Base-by-base conservation (phyloP, 257 asterid species). In the Solanum tarijense region DNA sequence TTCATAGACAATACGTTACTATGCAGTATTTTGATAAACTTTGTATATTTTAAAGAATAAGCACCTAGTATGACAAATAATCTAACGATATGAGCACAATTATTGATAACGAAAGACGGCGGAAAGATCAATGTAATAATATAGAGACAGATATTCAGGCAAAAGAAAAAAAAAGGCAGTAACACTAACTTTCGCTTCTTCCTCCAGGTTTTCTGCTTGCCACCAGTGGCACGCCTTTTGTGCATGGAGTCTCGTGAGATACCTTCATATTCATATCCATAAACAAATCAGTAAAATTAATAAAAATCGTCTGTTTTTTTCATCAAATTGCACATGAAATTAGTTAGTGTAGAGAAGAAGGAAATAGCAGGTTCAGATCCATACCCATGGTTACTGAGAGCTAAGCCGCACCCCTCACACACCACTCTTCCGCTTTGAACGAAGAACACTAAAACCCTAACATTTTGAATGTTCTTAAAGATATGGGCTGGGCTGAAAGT, bases 231-330 rank as follows among this genome's bases (percentile, higher is more conserved):
- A 25, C 84, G 84, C 20, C 84, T 78, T 78, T 81, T 81, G 66
- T 81, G 85, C 85, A 95, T 95, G 71, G 97, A 95, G 83, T 95
- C 98, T 13, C 98, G 94, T 31, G 98, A 95, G 88, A 95, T 94
- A 91, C 97, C 97, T 93, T 87, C 12, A 46, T 83, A 52, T 82
- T 13, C 38, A 35, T 35, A 35, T 35, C 38, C 38, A 46, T 81
- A 9, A 81, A 79, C 3, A 79, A n/a, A 78, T 4, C 58, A 25
- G 14, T 14, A 13, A 78, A 25, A 78, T 41, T n/a, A 76, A 38
- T n/a, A 38, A 23, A 75, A 62, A 38, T 0, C 6, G 34, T 6
- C 34, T 38, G 11, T 7, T 12, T 12, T 23, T 23, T 12, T 2
- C 2, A 0, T 13, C 84, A 27, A 14, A 79, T 25, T 43, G n/a